Evolutionary conservation across 495 filamentous ascomycete genomes (phyloP).

Genomic region (Lophiostoma macrostomum): DNA sequence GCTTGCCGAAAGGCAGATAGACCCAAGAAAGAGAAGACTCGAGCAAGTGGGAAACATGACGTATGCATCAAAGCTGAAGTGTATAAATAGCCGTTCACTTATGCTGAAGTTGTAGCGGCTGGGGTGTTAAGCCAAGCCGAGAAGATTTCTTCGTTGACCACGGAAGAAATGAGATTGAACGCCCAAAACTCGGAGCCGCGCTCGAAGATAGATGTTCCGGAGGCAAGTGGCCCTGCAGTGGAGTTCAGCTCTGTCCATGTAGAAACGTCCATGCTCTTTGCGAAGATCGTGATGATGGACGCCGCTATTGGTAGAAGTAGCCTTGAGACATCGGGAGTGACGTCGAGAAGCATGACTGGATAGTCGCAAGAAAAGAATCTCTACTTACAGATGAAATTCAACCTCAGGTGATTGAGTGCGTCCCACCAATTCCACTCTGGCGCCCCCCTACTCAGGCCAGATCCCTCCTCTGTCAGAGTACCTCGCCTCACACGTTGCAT

Average conservation of each 20-base stretch:
- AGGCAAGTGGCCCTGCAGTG: constrained; percentile 12
- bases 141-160: constrained; percentile 25
- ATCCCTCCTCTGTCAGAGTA: neutral
- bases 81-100: too few species aligned
- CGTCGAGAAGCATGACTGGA: too few species aligned
- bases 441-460: neutral
- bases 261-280: too few species aligned
- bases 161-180: constrained; percentile 20
- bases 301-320: too few species aligned
- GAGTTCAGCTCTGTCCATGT: too few species aligned
- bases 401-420: constrained; percentile 3
- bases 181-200: constrained; percentile 22
- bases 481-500: neutral
- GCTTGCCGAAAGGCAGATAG: too few species aligned
- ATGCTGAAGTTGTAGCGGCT: neutral
- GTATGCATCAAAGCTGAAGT: too few species aligned
- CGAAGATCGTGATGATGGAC: too few species aligned
- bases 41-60: too few species aligned
- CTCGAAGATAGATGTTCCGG: constrained; percentile 21
- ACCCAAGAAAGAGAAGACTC: too few species aligned
- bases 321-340: too few species aligned
- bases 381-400: constrained; percentile 16
- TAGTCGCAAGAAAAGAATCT: neutral
- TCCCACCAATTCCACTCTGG: constrained; percentile 30
- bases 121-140: neutral